A percentile compares a stretch with the other conserved stretches of the same genome.
Conservation (phyloP, 1,139 yeast species). For the Wickerhamomyces sp. region DNA sequence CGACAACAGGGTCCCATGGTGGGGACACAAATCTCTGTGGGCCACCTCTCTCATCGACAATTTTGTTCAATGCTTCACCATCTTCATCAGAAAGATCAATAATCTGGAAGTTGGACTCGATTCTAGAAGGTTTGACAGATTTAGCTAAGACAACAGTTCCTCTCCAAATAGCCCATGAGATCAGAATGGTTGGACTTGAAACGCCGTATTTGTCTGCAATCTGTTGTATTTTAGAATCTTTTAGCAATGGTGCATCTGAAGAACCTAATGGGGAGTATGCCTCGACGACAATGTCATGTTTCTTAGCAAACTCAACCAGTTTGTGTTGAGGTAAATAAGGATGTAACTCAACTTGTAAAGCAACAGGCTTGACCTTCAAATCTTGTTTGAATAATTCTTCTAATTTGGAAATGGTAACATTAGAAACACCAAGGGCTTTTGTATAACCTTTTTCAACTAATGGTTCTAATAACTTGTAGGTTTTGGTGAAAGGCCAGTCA, state of each 20-base stretch:
- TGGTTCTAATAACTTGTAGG: conserved; percentile 65
- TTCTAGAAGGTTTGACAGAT: conserved; percentile 57
- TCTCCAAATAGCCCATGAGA: conserved; percentile 69
- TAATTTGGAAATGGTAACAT: conserved; percentile 51
- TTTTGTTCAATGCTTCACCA: conserved; percentile 40
- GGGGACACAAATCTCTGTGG: conserved; percentile 43
- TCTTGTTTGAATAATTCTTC: conserved; percentile 47
- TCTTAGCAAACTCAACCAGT: conserved; percentile 38
- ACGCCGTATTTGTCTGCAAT: conserved; percentile 54
- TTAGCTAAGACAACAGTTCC: conserved; percentile 69
- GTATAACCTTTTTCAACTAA: conserved; percentile 58
- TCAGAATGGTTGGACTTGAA: conserved; percentile 53
- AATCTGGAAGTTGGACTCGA: conserved; percentile 50
- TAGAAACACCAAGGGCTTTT: conserved; percentile 71
- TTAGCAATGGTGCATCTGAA: conserved; percentile 37
- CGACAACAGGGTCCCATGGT: conserved; percentile 30
- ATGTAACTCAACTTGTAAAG: conserved; percentile 57
- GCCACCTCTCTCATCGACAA: conserved; percentile 41
- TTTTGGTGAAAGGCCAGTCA: conserved; percentile 50
- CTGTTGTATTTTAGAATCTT: conserved; percentile 33
- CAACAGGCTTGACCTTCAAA: conserved; percentile 47
- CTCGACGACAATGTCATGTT: conserved; percentile 43
- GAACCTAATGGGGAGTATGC: conserved; percentile 71
- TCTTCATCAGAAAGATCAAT: conserved; percentile 51
- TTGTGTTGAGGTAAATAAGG: conserved; percentile 54